phyloP scores from a whole-genome alignment of 2,329 filamentous ascomycete genomes.

The Zymoseptoria passerinii region DNA sequence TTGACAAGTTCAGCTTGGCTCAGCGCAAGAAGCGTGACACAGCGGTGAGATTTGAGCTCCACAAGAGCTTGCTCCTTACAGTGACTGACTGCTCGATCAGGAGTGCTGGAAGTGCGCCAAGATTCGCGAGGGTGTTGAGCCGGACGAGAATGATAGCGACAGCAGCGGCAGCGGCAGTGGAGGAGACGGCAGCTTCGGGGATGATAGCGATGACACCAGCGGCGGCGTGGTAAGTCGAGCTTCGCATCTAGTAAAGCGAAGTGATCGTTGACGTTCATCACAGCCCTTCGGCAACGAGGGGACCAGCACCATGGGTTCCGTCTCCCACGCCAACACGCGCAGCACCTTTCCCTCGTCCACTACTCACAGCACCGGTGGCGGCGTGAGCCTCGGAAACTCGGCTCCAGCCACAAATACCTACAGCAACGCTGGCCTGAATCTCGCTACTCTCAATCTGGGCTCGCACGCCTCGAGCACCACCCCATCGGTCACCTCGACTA shows the following conservation, averaged over 20 bases:
- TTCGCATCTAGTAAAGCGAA: not conserved
- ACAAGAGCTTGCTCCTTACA: not conserved
- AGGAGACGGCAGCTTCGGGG: not conserved
- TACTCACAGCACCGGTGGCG: conserved; percentile 4
- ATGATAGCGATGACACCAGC: conserved; percentile 3
- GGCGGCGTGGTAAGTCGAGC: conserved; percentile 2
- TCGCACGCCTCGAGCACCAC: not conserved
- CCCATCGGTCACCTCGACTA: not conserved
- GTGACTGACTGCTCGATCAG: conserved; percentile 6
- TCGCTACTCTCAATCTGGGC: not conserved
- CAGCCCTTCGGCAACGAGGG: not conserved
- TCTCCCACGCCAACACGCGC: not conserved
- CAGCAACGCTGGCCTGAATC: no score
- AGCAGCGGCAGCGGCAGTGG: conserved; percentile 5
- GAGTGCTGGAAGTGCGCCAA: conserved; percentile 18
- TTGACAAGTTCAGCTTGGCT: conserved; percentile 19
- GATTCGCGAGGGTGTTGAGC: conserved; percentile 13
- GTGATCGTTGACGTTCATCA: not conserved
- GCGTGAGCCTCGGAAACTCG: conserved; percentile 7
- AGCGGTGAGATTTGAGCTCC: conserved; percentile 12
- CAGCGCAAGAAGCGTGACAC: conserved; percentile 19
- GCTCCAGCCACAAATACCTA: not conserved
- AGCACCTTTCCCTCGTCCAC: conserved; percentile 9
- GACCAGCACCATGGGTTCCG: not conserved
- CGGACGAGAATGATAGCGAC: conserved; percentile 7